Conservation (phyloP, 2,329 filamentous ascomycete species). For the Talaromyces pinophilus region DNA sequence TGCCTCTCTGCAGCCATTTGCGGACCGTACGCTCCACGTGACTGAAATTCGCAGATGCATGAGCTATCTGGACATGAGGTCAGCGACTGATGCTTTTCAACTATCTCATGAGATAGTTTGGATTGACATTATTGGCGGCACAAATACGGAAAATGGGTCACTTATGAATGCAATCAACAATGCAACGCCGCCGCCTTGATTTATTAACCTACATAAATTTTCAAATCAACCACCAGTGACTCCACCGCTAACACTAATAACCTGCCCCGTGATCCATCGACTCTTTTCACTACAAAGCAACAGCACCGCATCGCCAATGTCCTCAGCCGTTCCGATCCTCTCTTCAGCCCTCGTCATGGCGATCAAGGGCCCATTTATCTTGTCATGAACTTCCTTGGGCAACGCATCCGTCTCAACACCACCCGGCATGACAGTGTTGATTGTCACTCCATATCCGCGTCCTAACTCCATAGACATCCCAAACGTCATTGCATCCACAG, state of each 20-base stretch:
- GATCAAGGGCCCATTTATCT: conserved; percentile 25
- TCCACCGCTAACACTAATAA: conserved; percentile 43
- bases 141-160: not conserved
- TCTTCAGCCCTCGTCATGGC: conserved; percentile 36
- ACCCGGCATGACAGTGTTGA: conserved; percentile 49
- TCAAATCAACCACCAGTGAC: conserved; percentile 29
- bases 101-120: conserved; percentile 14
- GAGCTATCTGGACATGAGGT: conserved; percentile 9
- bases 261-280: conserved; percentile 52
- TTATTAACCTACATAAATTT: not conserved
- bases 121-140: conserved; percentile 18
- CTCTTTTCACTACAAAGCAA: conserved; percentile 44
- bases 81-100: conserved; percentile 3
- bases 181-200: not conserved
- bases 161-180: conserved; percentile 12
- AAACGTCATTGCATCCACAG: conserved; percentile 27
- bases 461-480: conserved; percentile 34
- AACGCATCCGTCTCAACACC: conserved; percentile 42
- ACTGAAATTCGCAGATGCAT: conserved; percentile 9
- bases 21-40: not conserved
- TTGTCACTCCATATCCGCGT: conserved; percentile 43
- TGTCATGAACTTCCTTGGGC: conserved; percentile 14
- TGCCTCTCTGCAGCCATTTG: conserved; percentile 4
- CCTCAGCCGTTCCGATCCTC: conserved; percentile 40
- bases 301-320: conserved; percentile 48